Conservation (phyloP, 2,329 filamentous ascomycete species). For the Westerdykella aurantiaca region DNA sequence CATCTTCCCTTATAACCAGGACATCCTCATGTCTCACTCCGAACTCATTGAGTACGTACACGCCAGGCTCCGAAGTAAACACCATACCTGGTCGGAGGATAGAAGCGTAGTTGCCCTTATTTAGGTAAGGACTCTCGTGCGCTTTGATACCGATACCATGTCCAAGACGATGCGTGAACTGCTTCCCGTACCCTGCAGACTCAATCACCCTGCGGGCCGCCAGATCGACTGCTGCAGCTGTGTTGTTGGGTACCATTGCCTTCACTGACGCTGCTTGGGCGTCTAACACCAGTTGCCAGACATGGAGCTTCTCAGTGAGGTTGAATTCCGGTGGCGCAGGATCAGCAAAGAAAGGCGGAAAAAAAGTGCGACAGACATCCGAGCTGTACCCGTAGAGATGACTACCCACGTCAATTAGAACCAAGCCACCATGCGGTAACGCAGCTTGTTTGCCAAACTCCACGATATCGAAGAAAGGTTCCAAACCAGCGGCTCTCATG, state of each 20-base stretch:
- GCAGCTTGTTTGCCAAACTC: no score
- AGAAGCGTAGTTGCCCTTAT: constrained; percentile 52
- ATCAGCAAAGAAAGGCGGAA: constrained; percentile 30
- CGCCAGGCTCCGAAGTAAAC: constrained; percentile 59
- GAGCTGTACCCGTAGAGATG: constrained; percentile 58
- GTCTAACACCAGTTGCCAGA: constrained; percentile 58
- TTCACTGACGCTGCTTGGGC: constrained; percentile 53
- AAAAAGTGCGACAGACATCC: constrained; percentile 60
- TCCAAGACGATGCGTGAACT: constrained; percentile 58
- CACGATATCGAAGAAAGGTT: no score
- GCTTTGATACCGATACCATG: constrained; percentile 63
- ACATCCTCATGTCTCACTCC: constrained; percentile 60
- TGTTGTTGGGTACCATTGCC: constrained; percentile 48
- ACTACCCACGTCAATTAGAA: constrained; percentile 59
- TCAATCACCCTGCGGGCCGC: constrained; percentile 55
- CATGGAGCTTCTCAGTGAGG: constrained; percentile 47
- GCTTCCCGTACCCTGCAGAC: constrained; percentile 52
- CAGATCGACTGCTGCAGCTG: constrained; percentile 56
- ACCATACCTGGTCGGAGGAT: constrained; percentile 53
- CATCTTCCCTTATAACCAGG: constrained; percentile 51
- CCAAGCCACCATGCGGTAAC: constrained; percentile 32
- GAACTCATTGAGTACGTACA: constrained; percentile 56
- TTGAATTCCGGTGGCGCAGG: constrained; percentile 11
- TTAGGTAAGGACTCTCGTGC: constrained; percentile 59
- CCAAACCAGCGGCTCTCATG: no score